Percentiles rank a stretch among this genome's conserved stretches.
Conservation (phyloP, 768 basidiomycete species). For the Trametes cubensis region DNA sequence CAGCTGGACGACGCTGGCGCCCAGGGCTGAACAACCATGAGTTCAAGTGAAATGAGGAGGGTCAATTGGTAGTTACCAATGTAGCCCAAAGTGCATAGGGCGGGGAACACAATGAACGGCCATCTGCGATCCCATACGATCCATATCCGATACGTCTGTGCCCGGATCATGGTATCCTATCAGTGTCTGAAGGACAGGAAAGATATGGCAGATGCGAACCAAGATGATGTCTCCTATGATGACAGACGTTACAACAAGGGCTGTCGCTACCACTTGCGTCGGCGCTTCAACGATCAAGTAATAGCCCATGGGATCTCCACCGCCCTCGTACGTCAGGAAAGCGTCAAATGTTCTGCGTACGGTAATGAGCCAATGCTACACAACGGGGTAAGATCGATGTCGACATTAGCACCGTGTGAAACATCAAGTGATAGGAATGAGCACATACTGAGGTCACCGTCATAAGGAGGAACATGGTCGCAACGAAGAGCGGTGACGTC, state of each 20-base stretch:
- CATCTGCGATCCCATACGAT: constrained; percentile 12
- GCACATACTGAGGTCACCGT: constrained; percentile 10
- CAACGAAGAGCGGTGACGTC: constrained; percentile 13
- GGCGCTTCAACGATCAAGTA: constrained; percentile 14
- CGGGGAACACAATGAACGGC: constrained; percentile 11
- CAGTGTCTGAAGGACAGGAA: background rate
- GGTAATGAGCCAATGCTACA: constrained; percentile 16
- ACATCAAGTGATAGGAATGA: background rate
- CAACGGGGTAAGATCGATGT: background rate
- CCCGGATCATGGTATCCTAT: too few species aligned
- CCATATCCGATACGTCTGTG: constrained; percentile 20
- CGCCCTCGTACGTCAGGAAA: constrained; percentile 9
- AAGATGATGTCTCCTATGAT: constrained; percentile 19
- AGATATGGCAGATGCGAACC: background rate
- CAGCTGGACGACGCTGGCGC: constrained; percentile 10
- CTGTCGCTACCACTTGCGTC: constrained; percentile 8
- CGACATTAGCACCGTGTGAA: background rate
- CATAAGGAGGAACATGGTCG: constrained; percentile 7
- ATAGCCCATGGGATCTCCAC: constrained; percentile 9
- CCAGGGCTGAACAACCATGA: background rate
- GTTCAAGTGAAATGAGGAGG: background rate
- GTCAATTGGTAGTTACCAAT: background rate
- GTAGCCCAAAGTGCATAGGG: constrained; percentile 10
- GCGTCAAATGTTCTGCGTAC: constrained; percentile 14
- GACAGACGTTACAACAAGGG: constrained; percentile 11